Base-by-base conservation (phyloP, 257 asterid genomes). In the Capsicum chinense region DNA sequence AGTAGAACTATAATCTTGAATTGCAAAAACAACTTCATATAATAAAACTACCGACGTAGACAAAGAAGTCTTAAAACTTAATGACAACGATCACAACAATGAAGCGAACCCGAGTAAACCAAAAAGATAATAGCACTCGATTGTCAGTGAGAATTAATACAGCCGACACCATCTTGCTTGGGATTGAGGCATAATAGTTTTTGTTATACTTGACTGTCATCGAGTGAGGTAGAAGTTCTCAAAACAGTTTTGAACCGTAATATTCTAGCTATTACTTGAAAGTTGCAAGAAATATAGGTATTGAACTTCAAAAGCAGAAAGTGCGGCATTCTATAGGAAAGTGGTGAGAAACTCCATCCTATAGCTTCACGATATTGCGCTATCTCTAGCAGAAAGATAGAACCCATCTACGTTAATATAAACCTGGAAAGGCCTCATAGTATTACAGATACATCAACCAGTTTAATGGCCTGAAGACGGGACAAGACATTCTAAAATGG, bases 21-120 rank as follows among this genome's bases (percentile, higher is more conserved):
- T 64, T 52, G 81, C 47, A 54, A 15, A 69, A 42, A 54, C 48
- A 50, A 48, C 48, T 7, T 56, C 81, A 76, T 54, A 14, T 16
- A 76, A 76, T 12, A 21, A 76, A 76, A 48, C 64, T 33, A 14
- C 26, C 21, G 15, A 14, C 14, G 26, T 7, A 54, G 33, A 52
- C 63, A 71, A 44, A 76, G 54, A 76, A 14, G 26, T 52, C 0
- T 6, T 13, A 26, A 6, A 63, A 76, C 15, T 52, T 76, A 13
- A 76, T 26, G 50, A 54, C 26, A 7, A 26, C 14, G 19, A 57
- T 21, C 48, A 13, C 42, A 0, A 52, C 5, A 76, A 71, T n/a
- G 37, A 50, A 76, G 39, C 81, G 63, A 52, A 52, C 81, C 48
- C 81, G 26, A 50, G 63, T 26, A 76, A 56, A 70, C 15, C 54